Evolutionary conservation across 164 flowering plant species (phyloP).

Genomic region (Vitis rotundifolia): DNA sequence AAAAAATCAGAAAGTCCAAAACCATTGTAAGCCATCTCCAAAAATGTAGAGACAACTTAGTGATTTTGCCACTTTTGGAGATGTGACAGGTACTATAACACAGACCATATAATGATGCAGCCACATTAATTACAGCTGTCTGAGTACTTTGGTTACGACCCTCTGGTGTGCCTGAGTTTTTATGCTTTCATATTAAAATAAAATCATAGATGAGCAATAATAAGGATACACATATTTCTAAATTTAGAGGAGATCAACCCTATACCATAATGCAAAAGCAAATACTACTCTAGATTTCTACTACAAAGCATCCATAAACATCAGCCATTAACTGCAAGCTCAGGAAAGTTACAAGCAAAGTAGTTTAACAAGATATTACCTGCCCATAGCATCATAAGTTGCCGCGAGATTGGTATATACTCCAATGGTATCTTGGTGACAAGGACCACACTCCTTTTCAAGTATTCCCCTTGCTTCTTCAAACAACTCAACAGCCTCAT

Average conservation of each 20-base stretch:
- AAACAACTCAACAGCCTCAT: conserved; percentile 90
- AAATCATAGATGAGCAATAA: no score
- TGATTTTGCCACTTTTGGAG: background rate
- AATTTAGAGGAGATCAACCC: background rate
- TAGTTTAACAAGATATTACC: conserved; percentile 42
- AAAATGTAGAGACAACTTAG: no score
- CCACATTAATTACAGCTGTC: background rate
- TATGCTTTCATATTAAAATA: no score
- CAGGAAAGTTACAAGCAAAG: background rate
- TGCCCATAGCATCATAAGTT: conserved; percentile 97
- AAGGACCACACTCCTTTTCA: conserved; percentile 86
- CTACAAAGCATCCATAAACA: background rate
- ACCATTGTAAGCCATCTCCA: background rate
- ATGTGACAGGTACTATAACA: background rate
- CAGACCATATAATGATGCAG: background rate
- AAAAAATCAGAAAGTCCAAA: no score
- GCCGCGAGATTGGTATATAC: conserved; percentile 96
- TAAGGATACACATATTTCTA: background rate
- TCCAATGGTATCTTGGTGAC: conserved; percentile 92
- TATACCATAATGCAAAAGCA: background rate
- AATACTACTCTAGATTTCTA: background rate
- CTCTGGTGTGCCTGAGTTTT: no score
- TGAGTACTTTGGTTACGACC: background rate
- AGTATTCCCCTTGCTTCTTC: conserved; percentile 86
- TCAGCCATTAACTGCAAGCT: background rate